phyloP scores from a whole-genome alignment of 1,139 yeast genomes.

The Sugiyamaella xylanicola region DNA sequence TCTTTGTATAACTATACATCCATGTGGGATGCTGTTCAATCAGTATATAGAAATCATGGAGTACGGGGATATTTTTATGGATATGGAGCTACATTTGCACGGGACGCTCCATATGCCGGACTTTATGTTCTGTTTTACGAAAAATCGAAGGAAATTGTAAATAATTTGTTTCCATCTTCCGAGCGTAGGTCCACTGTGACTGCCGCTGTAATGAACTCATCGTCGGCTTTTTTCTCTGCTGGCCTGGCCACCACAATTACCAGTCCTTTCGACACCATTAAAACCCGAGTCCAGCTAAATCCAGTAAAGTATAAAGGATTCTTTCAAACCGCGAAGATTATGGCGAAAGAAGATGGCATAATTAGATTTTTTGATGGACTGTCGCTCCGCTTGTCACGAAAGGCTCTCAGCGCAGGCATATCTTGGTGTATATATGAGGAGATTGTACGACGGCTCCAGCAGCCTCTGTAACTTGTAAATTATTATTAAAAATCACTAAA shows the following conservation, averaged over 20 bases:
- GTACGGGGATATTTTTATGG: slow-evolving; percentile 79
- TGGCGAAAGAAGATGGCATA: slow-evolving; percentile 61
- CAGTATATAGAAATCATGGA: slow-evolving; percentile 57
- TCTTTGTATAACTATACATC: slow-evolving; percentile 71
- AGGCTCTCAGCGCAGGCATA: slow-evolving; percentile 90
- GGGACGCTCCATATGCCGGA: slow-evolving; percentile 98
- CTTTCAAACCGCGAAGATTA: slow-evolving; percentile 42
- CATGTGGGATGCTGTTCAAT: slow-evolving; percentile 59
- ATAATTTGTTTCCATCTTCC: slow-evolving; percentile 26
- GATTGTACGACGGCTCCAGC: slow-evolving; percentile 46
- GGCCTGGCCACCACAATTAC: slow-evolving; percentile 80
- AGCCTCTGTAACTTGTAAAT: slow-evolving; percentile 10
- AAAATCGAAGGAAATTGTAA: slow-evolving; percentile 56
- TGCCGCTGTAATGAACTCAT: slow-evolving; percentile 31
- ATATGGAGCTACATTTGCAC: slow-evolving; percentile 77
- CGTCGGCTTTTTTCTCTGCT: slow-evolving; percentile 43
- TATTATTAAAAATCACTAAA: too few species aligned
- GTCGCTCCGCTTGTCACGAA: slow-evolving; percentile 75
- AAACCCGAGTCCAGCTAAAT: slow-evolving; percentile 82
- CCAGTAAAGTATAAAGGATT: slow-evolving; percentile 52
- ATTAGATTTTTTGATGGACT: slow-evolving; percentile 77
- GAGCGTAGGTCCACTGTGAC: slow-evolving; percentile 21
- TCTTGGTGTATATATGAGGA: slow-evolving; percentile 98
- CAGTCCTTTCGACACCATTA: slow-evolving; percentile 93
- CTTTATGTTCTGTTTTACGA: slow-evolving; percentile 84